phyloP scores from a whole-genome alignment of 1,284 basidiomycete genomes.

The Moniliophthora roreri region DNA sequence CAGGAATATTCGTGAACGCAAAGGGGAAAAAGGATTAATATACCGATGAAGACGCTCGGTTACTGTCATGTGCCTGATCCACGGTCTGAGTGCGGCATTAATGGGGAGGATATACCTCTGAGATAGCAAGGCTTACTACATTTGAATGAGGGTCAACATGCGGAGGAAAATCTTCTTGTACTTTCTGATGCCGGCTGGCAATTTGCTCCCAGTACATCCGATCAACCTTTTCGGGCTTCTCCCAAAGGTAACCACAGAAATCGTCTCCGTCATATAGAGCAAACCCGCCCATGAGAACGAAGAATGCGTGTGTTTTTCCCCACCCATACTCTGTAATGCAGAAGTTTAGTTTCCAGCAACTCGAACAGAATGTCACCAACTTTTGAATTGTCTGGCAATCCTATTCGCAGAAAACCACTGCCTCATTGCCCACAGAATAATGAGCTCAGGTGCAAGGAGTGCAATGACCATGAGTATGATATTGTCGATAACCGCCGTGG shows the following conservation, averaged over 20 bases:
- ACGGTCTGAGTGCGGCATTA: too few relatives aligned
- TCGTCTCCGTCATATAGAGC: slow-evolving; percentile 10
- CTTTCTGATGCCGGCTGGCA: background rate
- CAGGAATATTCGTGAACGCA: too few relatives aligned
- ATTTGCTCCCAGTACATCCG: background rate
- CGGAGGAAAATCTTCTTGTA: background rate
- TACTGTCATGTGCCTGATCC: too few relatives aligned
- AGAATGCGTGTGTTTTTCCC: slow-evolving; percentile 25
- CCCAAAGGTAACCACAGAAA: background rate
- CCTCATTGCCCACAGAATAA: slow-evolving; percentile 25
- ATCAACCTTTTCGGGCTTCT: too few relatives aligned
- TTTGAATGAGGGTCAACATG: too few relatives aligned
- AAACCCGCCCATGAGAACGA: slow-evolving; percentile 29
- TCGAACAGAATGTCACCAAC: background rate
- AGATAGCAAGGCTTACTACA: too few relatives aligned
- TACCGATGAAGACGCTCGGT: too few relatives aligned
- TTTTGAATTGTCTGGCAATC: slow-evolving; percentile 12
- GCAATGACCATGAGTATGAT: slow-evolving; percentile 21
- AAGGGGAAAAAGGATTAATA: too few relatives aligned
- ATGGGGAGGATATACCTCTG: too few relatives aligned
- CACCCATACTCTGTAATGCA: slow-evolving; percentile 12
- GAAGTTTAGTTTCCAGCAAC: background rate
- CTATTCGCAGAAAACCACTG: slow-evolving; percentile 24
- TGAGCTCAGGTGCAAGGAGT: slow-evolving; percentile 25
- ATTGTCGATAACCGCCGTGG: slow-evolving; percentile 5